Evolutionary conservation across 768 basidiomycete genomes (phyloP), one percentile per base, ranked within the genome.

Genomic region (Kondoa subrosea): DNA sequence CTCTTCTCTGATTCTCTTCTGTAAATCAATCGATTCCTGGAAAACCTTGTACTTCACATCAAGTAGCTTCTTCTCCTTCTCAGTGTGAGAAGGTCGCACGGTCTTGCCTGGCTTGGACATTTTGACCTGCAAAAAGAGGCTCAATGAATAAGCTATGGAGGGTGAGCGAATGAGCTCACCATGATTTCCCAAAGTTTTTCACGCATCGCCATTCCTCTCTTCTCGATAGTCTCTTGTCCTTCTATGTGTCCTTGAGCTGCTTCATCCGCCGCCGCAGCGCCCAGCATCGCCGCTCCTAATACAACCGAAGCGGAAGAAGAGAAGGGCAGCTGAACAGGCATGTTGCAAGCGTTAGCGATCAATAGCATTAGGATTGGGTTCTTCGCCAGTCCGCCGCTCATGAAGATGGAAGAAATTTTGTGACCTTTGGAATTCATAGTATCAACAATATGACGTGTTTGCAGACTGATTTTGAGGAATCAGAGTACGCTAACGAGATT

Each of bases 31-130:
- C 25, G 80, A 82, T 76, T 96, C 91, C 67, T 83, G 78, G 80
- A 96, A 97, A 74, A 96, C 91, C 76, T 83, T 85, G 78, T 95
- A 97, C 80, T 99, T 99, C 4, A 86, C 89, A 66, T 89, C 84
- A 64, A 97, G 79, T 60, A 97, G 76, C 74, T 80, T 85, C 77
- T 83, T 85, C 77, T 87, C 89, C 76, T 79, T 83, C 0, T 76
- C 70, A 2, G 82, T 81, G 14, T 85, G 84, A 17, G 80, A 78
- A 1, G 92, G 89, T 4, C 77, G 75, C 34, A 99, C 81, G 57
- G 86, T 79, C 17, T 82, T 84, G 2, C 87, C 93, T 0, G 85
- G 79, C 34, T 88, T 87, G 4, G 91, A 93, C 95, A 99, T 97
- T 72, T 90, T 86, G 33, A 87, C 84, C 89, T 90, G 71, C 26